Evolutionary conservation across 768 basidiomycete species (phyloP).

Genomic region (Leucogyrophana mollusca): DNA sequence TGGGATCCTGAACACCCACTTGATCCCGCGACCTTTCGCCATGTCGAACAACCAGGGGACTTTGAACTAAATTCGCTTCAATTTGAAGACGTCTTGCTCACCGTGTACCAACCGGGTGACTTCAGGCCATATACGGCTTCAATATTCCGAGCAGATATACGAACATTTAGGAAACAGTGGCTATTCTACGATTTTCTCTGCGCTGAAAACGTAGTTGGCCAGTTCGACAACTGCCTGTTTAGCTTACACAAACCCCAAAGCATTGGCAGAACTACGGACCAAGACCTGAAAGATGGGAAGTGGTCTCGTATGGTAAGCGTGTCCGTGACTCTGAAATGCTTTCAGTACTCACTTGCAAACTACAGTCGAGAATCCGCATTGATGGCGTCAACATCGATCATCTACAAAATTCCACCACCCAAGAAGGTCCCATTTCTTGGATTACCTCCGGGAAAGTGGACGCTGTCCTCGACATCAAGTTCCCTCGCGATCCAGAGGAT

Average conservation of each 20-base stretch:
- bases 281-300: conserved; percentile 77
- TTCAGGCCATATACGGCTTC: conserved; percentile 92
- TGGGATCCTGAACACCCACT: conserved; percentile 85
- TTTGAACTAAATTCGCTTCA: conserved; percentile 90
- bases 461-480: conserved; percentile 96
- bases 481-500: conserved; percentile 79
- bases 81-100: conserved; percentile 90
- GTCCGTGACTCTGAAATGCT: not conserved
- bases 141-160: conserved; percentile 90
- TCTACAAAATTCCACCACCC: conserved; percentile 77
- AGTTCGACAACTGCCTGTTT: conserved; percentile 96
- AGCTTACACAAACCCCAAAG: conserved; percentile 96
- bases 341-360: not conserved
- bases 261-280: conserved; percentile 86
- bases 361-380: conserved; percentile 89
- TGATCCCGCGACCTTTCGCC: conserved; percentile 80
- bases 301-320: conserved; percentile 86
- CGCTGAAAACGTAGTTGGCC: conserved; percentile 94
- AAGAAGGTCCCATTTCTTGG: conserved; percentile 93
- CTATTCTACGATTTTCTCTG: conserved; percentile 89
- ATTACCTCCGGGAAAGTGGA: conserved; percentile 96
- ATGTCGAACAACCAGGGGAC: conserved; percentile 71
- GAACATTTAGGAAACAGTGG: conserved; percentile 87
- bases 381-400: conserved; percentile 98
- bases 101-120: conserved; percentile 89